phyloP scores from a whole-genome alignment of 2,329 filamentous ascomycete species.

The Stachybotrys chartarum region DNA sequence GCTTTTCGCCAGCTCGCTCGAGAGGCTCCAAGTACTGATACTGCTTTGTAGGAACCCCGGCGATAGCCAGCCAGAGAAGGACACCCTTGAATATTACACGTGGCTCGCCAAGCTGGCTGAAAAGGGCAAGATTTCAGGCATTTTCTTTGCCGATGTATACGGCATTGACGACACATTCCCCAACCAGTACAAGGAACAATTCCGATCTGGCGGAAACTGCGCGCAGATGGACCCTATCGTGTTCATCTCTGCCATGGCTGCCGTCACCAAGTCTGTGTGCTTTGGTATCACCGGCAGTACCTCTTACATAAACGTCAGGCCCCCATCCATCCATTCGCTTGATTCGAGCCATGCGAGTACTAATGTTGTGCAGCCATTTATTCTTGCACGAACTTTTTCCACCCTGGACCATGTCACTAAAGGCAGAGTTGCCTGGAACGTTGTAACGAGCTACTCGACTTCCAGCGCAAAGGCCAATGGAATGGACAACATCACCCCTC shows the following conservation, averaged over 20 bases:
- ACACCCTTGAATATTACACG: slow-evolving; percentile 50
- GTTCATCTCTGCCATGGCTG: slow-evolving; percentile 57
- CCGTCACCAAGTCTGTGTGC: slow-evolving; percentile 52
- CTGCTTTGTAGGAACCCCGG: neutral
- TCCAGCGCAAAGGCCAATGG: slow-evolving; percentile 5
- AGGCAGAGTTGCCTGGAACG: slow-evolving; percentile 5
- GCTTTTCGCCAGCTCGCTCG: neutral
- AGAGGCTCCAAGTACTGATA: neutral
- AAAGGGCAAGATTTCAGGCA: slow-evolving; percentile 51
- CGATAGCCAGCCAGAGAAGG: neutral
- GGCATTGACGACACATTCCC: slow-evolving; percentile 11
- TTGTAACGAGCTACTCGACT: slow-evolving; percentile 6
- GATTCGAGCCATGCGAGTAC: neutral
- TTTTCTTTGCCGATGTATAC: slow-evolving; percentile 54
- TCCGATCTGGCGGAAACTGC: slow-evolving; percentile 51
- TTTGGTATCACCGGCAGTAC: slow-evolving; percentile 60
- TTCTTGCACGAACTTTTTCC: slow-evolving; percentile 5
- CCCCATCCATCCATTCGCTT: neutral
- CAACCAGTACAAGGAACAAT: slow-evolving; percentile 4
- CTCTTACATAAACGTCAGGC: slow-evolving; percentile 15
- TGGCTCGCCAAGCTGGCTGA: slow-evolving; percentile 54
- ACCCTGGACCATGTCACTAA: slow-evolving; percentile 6
- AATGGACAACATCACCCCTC: slow-evolving; percentile 1
- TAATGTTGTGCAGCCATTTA: slow-evolving; percentile 1
- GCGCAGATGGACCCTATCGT: slow-evolving; percentile 55